phyloP scores from a whole-genome alignment of 352 stramenopile genomes.

The Globisporangium carolinianum region DNA sequence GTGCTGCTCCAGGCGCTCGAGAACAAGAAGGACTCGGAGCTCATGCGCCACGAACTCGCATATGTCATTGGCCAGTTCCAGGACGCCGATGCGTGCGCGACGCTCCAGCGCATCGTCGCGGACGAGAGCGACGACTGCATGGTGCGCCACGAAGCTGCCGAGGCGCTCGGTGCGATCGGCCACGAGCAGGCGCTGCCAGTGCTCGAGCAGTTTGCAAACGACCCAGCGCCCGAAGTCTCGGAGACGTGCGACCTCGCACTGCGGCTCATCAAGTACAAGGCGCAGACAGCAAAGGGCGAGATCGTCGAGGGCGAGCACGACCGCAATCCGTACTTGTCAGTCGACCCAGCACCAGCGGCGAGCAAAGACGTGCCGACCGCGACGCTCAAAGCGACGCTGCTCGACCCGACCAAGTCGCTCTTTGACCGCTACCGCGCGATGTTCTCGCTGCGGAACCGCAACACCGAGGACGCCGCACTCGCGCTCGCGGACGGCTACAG shows the following conservation, averaged over 20 bases:
- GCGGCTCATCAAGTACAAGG: conserved; percentile 90
- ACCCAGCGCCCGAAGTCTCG: conserved; percentile 87
- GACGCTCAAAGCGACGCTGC: conserved; percentile 84
- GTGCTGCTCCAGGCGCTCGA: conserved; percentile 70
- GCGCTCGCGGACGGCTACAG: conserved; percentile 67
- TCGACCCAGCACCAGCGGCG: conserved; percentile 92
- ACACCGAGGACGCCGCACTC: conserved; percentile 82
- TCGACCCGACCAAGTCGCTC: conserved; percentile 80
- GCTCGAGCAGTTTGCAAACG: conserved; percentile 79
- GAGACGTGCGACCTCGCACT: conserved; percentile 94
- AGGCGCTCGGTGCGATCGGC: conserved; percentile 96
- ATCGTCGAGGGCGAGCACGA: conserved; percentile 60
- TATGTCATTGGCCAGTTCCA: conserved; percentile 99
- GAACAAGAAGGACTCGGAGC: conserved; percentile 87
- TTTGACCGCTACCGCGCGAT: conserved; percentile 96
- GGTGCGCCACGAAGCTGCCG: conserved; percentile 92
- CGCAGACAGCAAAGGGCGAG: conserved; percentile 39
- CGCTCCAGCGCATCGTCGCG: conserved; percentile 67
- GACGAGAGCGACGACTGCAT: conserved; percentile 89
- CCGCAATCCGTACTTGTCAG: conserved; percentile 89
- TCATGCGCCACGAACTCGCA: conserved; percentile 97
- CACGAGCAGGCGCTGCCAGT: conserved; percentile 63
- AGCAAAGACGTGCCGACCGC: conserved; percentile 61
- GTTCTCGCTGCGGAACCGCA: conserved; percentile 97
- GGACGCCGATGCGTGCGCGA: conserved; percentile 74